These are phyloP conservation scores for Lignosus rhinocerotis DNA, from an alignment of 1,284 basidiomycete genomes.

Conservation along the genomic window DNA sequence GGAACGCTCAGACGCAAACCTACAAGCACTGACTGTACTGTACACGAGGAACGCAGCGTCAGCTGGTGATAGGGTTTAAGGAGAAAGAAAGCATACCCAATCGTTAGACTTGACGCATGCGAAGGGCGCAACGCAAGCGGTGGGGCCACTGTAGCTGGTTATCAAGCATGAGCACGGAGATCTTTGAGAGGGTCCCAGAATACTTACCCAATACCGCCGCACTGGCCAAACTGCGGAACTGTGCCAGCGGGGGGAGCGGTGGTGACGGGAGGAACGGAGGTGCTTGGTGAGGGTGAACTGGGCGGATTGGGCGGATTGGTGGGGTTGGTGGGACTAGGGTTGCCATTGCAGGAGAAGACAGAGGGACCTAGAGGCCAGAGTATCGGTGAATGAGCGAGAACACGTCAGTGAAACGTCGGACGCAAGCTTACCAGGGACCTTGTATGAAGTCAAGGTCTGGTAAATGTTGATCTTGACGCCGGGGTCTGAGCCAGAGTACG, in stretches of 20 bases:
- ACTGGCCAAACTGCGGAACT: constrained; percentile 40
- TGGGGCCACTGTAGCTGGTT: constrained; percentile 18
- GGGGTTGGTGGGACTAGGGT: constrained; percentile 11
- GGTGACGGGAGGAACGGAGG: constrained; percentile 22
- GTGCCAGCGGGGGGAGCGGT: constrained; percentile 27
- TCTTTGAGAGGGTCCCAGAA: not conserved
- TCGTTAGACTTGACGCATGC: constrained; percentile 19
- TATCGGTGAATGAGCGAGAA: not conserved
- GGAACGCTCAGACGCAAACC: not conserved
- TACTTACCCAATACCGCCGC: constrained; percentile 38
- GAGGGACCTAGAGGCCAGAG: constrained; percentile 15
- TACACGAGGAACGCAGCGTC: not conserved
- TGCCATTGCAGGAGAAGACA: constrained; percentile 32
- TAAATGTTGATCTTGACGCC: constrained; percentile 50
- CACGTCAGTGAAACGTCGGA: not conserved
- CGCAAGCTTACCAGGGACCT: constrained; percentile 42
- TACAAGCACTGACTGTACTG: constrained; percentile 43
- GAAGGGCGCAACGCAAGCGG: constrained; percentile 17
- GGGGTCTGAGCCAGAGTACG: constrained; percentile 45
- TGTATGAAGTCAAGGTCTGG: constrained; percentile 41
- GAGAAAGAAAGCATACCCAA: constrained; percentile 17
- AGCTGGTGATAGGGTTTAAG: not conserved
- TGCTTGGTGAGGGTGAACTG: constrained; percentile 15
- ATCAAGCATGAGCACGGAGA: not conserved
- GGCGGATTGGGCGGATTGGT: constrained; percentile 8